Conservation (phyloP, 805 yeast species). For the Wickerhamomyces bovis region DNA sequence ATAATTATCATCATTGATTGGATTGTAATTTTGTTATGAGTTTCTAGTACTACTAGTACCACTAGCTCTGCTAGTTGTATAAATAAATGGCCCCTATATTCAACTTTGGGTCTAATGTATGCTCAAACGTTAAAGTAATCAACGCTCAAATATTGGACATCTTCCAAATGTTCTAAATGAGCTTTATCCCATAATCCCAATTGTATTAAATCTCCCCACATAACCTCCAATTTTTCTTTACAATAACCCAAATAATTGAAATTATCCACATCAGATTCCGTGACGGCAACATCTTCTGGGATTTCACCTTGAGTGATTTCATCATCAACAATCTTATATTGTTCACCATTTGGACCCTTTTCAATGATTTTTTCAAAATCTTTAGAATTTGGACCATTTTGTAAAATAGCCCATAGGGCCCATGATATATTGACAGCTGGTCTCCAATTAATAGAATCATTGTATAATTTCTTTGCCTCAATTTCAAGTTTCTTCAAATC, state of each 20-base stretch:
- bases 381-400: slow-evolving; percentile 41
- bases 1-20: too few species aligned
- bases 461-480: slow-evolving; percentile 46
- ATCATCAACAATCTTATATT: slow-evolving; percentile 30
- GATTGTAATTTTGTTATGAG: too few species aligned
- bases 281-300: slow-evolving; percentile 26
- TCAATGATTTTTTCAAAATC: slow-evolving; percentile 26
- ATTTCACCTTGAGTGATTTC: slow-evolving; percentile 24
- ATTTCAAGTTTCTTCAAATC: slow-evolving; percentile 28
- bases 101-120: too few species aligned
- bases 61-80: too few species aligned
- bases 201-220: slow-evolving; percentile 67
- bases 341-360: slow-evolving; percentile 53
- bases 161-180: slow-evolving; percentile 26
- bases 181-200: slow-evolving; percentile 44
- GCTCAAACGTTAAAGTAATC: slow-evolving; percentile 14
- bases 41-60: too few species aligned
- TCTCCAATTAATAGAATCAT: slow-evolving; percentile 73
- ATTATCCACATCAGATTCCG: slow-evolving; percentile 42
- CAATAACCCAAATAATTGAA: slow-evolving; percentile 78
- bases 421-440: slow-evolving; percentile 73
- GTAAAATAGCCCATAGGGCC: slow-evolving; percentile 91
- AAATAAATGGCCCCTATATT: background rate
- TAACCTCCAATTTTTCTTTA: slow-evolving; percentile 63
- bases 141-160: slow-evolving; percentile 30